Conservation (phyloP, 2,329 filamentous ascomycete species). For the Alternaria solani region DNA sequence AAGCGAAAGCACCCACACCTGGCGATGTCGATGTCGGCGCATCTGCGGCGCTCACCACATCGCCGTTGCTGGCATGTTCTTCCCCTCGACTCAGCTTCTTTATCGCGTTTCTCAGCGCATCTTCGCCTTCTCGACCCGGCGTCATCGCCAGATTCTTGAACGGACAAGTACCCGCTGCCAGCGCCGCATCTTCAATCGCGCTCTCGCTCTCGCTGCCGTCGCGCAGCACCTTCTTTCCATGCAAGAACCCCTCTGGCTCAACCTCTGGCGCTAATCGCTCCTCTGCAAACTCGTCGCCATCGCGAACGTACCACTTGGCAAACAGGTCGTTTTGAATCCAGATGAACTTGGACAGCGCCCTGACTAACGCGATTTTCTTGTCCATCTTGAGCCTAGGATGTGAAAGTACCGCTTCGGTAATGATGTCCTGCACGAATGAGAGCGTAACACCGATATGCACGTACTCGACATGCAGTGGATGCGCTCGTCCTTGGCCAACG, state of each 20-base stretch:
- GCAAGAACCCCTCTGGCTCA: conserved; percentile 48
- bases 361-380: conserved; percentile 76
- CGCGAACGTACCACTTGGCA: conserved; percentile 79
- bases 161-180: conserved; percentile 37
- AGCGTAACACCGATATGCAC: conserved; percentile 77
- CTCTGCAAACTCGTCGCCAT: conserved; percentile 68
- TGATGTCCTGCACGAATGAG: conserved; percentile 78
- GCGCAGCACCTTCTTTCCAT: conserved; percentile 46
- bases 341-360: conserved; percentile 80
- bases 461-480: conserved; percentile 81
- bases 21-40: conserved; percentile 19
- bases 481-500: conserved; percentile 74
- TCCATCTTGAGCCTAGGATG: conserved; percentile 71
- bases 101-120: conserved; percentile 12
- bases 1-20: conserved; percentile 4
- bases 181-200: conserved; percentile 37
- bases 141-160: conserved; percentile 39
- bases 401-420: conserved; percentile 77
- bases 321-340: conserved; percentile 91
- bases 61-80: neutral
- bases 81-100: conserved; percentile 19
- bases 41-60: conserved; percentile 19
- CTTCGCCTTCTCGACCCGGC: conserved; percentile 3
- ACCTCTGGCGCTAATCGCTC: conserved; percentile 52
- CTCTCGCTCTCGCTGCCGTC: conserved; percentile 41